Base-by-base conservation (phyloP, 805 yeast genomes). In the Pichia californica region DNA sequence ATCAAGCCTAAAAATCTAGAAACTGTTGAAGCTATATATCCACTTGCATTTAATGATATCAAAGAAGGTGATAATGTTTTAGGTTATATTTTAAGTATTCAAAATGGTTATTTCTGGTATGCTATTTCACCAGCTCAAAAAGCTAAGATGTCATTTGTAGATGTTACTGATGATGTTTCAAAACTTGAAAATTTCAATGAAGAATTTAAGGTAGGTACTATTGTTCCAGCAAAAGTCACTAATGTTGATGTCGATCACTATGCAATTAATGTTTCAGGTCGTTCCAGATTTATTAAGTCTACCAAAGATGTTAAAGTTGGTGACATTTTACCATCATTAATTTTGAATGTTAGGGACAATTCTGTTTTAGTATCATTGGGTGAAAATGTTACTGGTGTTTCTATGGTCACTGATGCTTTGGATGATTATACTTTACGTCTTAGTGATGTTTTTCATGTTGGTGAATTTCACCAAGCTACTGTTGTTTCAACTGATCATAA, bases 361-460 rank as follows among this genome's bases (percentile, higher is more conserved):
- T 77, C 71, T 52, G 79, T 86, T 32, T 62, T 83, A 51, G 82
- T 87, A 34, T 84, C 83, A 48, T 63, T 88, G 36, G 84, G 88
- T n/a, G 70, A 71, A 28, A 71, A 69, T 36, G 68, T 82, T 9
- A 70, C 73, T 28, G 89, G 83, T 3, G 70, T 81, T 43, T 73
- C 93, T 3, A 79, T 73, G 56, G 74, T 83, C 40, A 79, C 93
- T 3, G 96, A 88, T 59, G 88, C 94, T 6, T 67, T 84, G 51
- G 76, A 81, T 55, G 83, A 83, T 57, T 86, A 76, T 58, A 68
- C 78, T 29, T 64, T 71, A 31, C 69, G 73, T 37, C 61, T 83
- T 38, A 70, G 69, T 28, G 74, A 70, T 13, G 69, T 68, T 5
- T 82, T 65, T 57, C 58, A 68, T 4, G 62, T 66, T 5, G 79